These are phyloP conservation scores for Alternaria panax DNA, from an alignment of 2,329 filamentous ascomycete genomes.

Conservation along the genomic window DNA sequence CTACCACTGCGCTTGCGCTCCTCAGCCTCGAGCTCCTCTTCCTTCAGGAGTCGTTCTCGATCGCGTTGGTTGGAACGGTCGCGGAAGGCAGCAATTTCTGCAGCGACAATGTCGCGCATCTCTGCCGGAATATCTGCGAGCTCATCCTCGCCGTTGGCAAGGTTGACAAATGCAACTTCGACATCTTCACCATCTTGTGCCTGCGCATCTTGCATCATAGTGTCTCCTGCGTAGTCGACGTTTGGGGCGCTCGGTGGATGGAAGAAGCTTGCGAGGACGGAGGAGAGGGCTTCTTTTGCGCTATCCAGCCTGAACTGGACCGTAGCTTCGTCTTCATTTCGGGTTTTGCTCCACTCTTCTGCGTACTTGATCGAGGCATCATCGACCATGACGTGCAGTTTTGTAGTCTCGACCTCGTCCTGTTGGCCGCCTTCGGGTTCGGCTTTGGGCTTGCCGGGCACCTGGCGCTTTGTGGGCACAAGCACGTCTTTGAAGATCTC, in stretches of 20 bases:
- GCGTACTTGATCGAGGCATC: conserved; percentile 83
- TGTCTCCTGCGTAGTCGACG: conserved; percentile 70
- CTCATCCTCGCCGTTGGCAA: conserved; percentile 80
- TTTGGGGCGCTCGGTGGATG: conserved; percentile 61
- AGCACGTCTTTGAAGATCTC: conserved; percentile 84
- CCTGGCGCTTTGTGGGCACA: conserved; percentile 80
- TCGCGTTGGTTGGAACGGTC: conserved; percentile 90
- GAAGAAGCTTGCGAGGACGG: conserved; percentile 74
- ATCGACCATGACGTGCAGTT: conserved; percentile 76
- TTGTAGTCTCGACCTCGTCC: conserved; percentile 68
- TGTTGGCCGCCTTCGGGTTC: conserved; percentile 53
- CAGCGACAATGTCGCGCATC: conserved; percentile 92
- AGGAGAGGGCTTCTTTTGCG: conserved; percentile 72
- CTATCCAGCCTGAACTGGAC: conserved; percentile 73
- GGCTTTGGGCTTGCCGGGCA: conserved; percentile 55
- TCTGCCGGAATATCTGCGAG: conserved; percentile 93
- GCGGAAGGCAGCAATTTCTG: conserved; percentile 92
- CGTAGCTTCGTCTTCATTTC: conserved; percentile 68
- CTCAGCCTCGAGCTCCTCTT: conserved; percentile 90
- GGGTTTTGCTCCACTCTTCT: conserved; percentile 76
- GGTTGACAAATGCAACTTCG: conserved; percentile 88
- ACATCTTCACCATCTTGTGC: conserved; percentile 66
- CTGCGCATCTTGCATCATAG: conserved; percentile 69
- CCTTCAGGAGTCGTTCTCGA: conserved; percentile 81
- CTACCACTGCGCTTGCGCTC: conserved; percentile 77